Base-by-base conservation (phyloP, 805 yeast genomes). In the Brettanomyces nanus region DNA sequence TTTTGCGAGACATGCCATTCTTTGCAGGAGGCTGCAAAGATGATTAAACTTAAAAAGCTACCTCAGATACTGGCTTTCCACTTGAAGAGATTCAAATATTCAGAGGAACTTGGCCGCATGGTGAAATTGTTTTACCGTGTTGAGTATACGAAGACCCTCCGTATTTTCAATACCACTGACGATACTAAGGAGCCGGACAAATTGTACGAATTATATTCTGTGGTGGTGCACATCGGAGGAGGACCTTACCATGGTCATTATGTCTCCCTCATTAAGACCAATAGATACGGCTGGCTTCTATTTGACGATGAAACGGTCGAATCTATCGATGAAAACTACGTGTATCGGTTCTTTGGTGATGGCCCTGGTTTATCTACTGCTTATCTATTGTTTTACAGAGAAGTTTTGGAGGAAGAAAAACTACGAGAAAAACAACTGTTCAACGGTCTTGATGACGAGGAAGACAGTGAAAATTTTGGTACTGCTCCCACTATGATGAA, bases 231-330 rank as follows among this genome's bases (percentile, higher is more conserved):
- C 54, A 78, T 92, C 47, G 98, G 98, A 5, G 95, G 96, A 4
- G 97, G 97, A 0, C 97, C 97, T 1, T 87, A 86, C 64, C 96
- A 89, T 61, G 98, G 98, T 0, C 98, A 92, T 56, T 92, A 92
- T 57, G 90, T 92, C 7, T 73, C 95, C 0, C 64, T 92, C 4
- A 81, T 92, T 42, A 86, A 86, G 53, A 80, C 87, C 4, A 77
- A 73, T 38, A 68, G 72, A 18, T 73, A 75, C 29, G 89, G 95
- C 0, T 92, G 98, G 98, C 62, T 92, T 22, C 62, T 92, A 40
- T 92, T 85, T 61, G 98, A 92, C 56, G 98, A 92, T 57, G 97
- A 92, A 58, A 79, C 92, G 4, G 96, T 90, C 2, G 97, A 90
- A 55, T 64, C 81, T 13, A 87, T 92, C 7, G 86, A 80, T 46